Base-by-base conservation (phyloP, 2,329 filamentous ascomycete species). In the Fusarium tjaetaba region DNA sequence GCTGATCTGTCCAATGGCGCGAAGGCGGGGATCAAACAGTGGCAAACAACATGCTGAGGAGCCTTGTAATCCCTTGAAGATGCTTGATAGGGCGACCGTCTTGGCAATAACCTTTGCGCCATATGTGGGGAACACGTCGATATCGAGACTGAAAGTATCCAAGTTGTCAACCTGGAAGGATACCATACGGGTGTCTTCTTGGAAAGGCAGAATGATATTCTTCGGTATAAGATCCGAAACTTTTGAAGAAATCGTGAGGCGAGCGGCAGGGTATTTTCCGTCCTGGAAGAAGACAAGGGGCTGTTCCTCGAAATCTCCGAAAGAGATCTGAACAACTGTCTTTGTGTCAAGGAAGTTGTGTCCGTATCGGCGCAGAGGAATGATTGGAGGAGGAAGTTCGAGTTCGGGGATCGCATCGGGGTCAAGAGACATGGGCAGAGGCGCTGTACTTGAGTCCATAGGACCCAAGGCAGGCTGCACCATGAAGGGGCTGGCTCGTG, bases 321-420 rank as follows among this genome's bases (percentile, higher is more conserved):
- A 98, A 76, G 89, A 94, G 73, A 99, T 93, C 78, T 98, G 94
- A 18, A 99, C 91, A 72, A 98, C 97, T 0, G 95, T 97, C 85
- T 98, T 99, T 36, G 94, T 97, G 79, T 99, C 96, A 41, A 99
- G 87, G 86, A 99, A 99, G 82, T 98, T 99, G 85, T 99, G 96
- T 22, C 96, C 96, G 78, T 99, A 99, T 77, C 96, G 90, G 75
- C 96, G 90, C 53, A 98, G 87, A 1, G 96, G 96, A 74, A 99
- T 98, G 73, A 99, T 98, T 0, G 96, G 96, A 26, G 96, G 96
- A 28, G 96, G 96, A 18, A 99, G 87, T 75, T 96, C 95, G 38
- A 99, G 91, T 72, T 95, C 90, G 5, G 96, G 96, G 63, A 99
- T 99, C 4, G 93, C 94, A 82, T 98, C 96, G 2, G 89, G 89